phyloP scores from a whole-genome alignment of 768 basidiomycete species.

The Termitomyces sp. region DNA sequence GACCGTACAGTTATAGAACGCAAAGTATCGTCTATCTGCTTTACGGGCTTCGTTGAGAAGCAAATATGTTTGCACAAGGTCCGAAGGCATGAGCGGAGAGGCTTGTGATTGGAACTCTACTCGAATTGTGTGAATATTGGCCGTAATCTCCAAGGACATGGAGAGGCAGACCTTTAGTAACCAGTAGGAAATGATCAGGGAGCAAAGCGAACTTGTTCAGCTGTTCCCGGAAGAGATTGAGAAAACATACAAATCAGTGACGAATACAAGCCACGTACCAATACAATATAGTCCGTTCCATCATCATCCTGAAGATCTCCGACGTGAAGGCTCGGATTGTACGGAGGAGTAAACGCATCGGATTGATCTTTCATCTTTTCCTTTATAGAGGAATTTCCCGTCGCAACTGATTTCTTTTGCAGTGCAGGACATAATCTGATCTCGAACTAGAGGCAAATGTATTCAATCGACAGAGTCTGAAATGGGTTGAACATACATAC shows the following conservation, averaged over 20 bases:
- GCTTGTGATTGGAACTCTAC: slow-evolving; percentile 76
- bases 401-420: slow-evolving; percentile 61
- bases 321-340: slow-evolving; percentile 66
- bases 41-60: slow-evolving; percentile 65
- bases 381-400: slow-evolving; percentile 18
- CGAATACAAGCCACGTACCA: slow-evolving; percentile 43
- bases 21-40: slow-evolving; percentile 56
- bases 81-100: slow-evolving; percentile 71
- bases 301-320: slow-evolving; percentile 69
- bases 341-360: slow-evolving; percentile 87
- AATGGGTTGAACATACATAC: slow-evolving; percentile 28
- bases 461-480: neutral
- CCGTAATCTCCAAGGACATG: neutral
- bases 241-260: neutral
- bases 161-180: slow-evolving; percentile 65
- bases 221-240: slow-evolving; percentile 28
- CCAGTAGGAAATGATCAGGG: slow-evolving; percentile 81
- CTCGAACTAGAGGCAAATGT: slow-evolving; percentile 56
- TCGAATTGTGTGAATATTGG: neutral
- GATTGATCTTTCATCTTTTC: slow-evolving; percentile 22
- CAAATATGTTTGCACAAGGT: slow-evolving; percentile 73
- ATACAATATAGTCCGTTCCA: slow-evolving; percentile 54
- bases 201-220: slow-evolving; percentile 85
- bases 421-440: slow-evolving; percentile 82
- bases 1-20: slow-evolving; percentile 84